These are phyloP conservation scores for Stentor roeselii DNA, from an alignment of 73 alveolate genomes.

Conservation along the genomic window DNA sequence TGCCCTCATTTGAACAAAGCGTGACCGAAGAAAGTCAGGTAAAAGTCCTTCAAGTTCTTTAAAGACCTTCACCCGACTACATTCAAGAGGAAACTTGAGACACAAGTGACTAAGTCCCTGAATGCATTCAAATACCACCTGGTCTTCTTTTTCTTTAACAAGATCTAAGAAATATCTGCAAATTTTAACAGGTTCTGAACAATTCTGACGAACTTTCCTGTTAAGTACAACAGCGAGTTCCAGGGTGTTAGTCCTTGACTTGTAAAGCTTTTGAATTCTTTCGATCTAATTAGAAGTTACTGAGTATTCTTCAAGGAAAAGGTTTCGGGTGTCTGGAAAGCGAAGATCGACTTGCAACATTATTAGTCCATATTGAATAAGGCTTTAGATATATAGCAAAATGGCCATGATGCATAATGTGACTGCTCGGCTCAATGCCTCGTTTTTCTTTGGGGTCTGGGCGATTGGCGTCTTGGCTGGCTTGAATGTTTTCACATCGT, in stretches of 20 bases:
- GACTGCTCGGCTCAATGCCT: conserved; percentile 2
- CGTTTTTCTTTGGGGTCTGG: conserved; percentile 22
- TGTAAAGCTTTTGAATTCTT: no score
- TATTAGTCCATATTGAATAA: no score
- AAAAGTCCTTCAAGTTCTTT: not conserved
- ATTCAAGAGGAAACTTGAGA: not conserved
- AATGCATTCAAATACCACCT: not conserved
- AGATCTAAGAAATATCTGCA: not conserved
- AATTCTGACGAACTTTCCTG: no score
- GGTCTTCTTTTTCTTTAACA: not conserved
- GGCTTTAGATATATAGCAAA: no score
- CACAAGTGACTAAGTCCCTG: not conserved
- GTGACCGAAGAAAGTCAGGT: not conserved
- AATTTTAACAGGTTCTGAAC: not conserved
- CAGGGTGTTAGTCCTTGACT: no score
- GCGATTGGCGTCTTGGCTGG: not conserved
- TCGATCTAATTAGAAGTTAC: no score
- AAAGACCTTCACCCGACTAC: not conserved
- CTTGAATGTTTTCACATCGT: not conserved
- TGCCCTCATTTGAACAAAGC: no score
- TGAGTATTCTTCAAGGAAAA: no score
- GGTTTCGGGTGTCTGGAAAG: no score
- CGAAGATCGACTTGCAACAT: no score
- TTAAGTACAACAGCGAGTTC: no score
- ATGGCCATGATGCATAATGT: conserved; percentile 30